These are phyloP conservation scores for Stylonectria norvegica DNA, from an alignment of 2,329 filamentous ascomycete genomes.

Conservation along the genomic window DNA sequence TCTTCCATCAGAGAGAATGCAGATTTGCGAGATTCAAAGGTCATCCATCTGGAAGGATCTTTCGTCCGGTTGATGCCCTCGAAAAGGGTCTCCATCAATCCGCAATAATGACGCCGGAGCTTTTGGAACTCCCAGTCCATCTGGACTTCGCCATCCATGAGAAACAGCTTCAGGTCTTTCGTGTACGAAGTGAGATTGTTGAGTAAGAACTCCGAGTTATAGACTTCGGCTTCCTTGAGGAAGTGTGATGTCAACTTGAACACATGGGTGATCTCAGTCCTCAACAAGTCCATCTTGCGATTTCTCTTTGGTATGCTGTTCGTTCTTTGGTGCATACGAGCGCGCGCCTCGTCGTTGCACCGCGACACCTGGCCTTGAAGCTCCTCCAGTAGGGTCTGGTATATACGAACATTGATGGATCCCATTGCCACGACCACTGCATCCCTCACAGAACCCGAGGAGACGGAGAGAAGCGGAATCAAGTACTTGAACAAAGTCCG, in stretches of 20 bases:
- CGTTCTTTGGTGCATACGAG: conserved; percentile 80
- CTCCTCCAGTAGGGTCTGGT: conserved; percentile 84
- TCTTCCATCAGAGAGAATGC: conserved; percentile 97
- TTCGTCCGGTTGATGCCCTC: conserved; percentile 83
- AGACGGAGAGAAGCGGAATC: conserved; percentile 78
- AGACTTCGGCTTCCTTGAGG: conserved; percentile 71
- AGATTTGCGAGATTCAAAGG: conserved; percentile 92
- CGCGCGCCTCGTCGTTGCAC: conserved; percentile 85
- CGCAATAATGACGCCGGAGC: conserved; percentile 88
- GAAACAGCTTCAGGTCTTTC: conserved; percentile 87
- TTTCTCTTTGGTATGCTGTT: conserved; percentile 79
- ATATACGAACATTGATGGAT: conserved; percentile 92
- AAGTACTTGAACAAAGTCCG: conserved; percentile 86
- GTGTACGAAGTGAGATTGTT: conserved; percentile 85
- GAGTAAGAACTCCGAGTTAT: conserved; percentile 85
- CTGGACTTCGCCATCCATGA: conserved; percentile 93
- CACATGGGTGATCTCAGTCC: conserved; percentile 93
- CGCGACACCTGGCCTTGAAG: conserved; percentile 80
- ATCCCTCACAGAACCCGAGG: conserved; percentile 77
- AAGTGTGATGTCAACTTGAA: conserved; percentile 94
- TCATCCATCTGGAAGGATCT: conserved; percentile 90
- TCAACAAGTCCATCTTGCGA: conserved; percentile 77
- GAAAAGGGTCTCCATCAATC: conserved; percentile 87
- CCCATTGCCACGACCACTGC: conserved; percentile 90
- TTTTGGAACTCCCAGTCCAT: conserved; percentile 94